phyloP scores from a whole-genome alignment of 164 flowering plant genomes.

The Taxillus chinensis region DNA sequence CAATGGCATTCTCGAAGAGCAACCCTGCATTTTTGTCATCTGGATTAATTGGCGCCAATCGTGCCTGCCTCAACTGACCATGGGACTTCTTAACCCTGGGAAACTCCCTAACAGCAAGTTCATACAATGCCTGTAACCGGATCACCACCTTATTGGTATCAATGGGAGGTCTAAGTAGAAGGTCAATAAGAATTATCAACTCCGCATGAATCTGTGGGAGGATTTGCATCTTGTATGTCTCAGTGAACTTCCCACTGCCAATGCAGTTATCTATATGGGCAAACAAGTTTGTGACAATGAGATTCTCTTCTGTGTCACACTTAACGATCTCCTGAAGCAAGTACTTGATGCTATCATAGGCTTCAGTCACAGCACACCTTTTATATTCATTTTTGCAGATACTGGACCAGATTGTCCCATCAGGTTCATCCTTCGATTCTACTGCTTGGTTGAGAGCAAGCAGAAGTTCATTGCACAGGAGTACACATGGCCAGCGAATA shows the following conservation, averaged over 20 bases:
- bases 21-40: slow-evolving; percentile 25
- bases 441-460: slow-evolving; percentile 77
- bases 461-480: slow-evolving; percentile 80
- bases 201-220: slow-evolving; percentile 50
- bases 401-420: slow-evolving; percentile 55
- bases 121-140: slow-evolving; percentile 74
- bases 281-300: slow-evolving; percentile 47
- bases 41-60: slow-evolving; percentile 38
- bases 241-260: slow-evolving; percentile 40
- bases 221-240: slow-evolving; percentile 26
- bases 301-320: slow-evolving; percentile 45
- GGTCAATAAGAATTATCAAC: slow-evolving; percentile 48
- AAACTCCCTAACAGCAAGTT: slow-evolving; percentile 52
- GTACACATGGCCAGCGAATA: slow-evolving; percentile 91
- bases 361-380: slow-evolving; percentile 80
- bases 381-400: slow-evolving; percentile 73
- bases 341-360: slow-evolving; percentile 65
- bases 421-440: slow-evolving; percentile 43
- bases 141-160: slow-evolving; percentile 43
- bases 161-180: slow-evolving; percentile 34
- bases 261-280: slow-evolving; percentile 45
- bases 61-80: slow-evolving; percentile 40
- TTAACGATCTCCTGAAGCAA: slow-evolving; percentile 49
- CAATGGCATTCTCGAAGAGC: slow-evolving; percentile 70
- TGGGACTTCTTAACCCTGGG: slow-evolving; percentile 41